phyloP scores from a whole-genome alignment of 768 basidiomycete genomes.

The Russula vinacea region DNA sequence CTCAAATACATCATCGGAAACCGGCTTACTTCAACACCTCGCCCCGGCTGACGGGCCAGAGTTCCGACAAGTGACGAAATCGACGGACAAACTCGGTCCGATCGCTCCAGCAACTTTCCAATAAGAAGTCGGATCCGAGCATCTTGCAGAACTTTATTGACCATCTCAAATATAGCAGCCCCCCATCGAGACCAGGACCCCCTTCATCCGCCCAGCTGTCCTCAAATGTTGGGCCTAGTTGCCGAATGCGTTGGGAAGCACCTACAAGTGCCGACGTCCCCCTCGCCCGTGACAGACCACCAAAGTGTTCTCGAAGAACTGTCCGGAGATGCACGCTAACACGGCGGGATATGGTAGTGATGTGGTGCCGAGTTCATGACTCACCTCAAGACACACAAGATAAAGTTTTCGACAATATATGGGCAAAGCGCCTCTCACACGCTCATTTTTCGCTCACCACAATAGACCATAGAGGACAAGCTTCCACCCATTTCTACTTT shows the following conservation, averaged over 20 bases:
- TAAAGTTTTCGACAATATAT: conserved; percentile 30
- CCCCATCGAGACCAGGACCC: conserved; percentile 48
- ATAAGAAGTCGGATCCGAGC: conserved; percentile 2
- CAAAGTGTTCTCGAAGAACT: conserved; percentile 67
- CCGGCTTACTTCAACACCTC: not conserved
- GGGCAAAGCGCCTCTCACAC: not conserved
- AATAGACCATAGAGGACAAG: conserved; percentile 63
- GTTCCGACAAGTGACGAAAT: conserved; percentile 3
- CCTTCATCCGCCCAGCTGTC: conserved; percentile 39
- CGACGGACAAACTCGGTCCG: conserved; percentile 8
- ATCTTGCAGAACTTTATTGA: not conserved
- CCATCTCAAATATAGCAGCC: conserved; percentile 24
- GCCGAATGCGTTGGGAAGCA: conserved; percentile 56
- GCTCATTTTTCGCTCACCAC: not conserved
- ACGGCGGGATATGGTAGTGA: conserved; percentile 60
- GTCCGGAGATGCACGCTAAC: conserved; percentile 64
- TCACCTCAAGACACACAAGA: conserved; percentile 86
- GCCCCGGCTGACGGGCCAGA: conserved; percentile 6
- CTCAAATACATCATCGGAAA: conserved; percentile 16
- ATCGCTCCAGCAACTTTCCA: not conserved
- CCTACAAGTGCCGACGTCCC: conserved; percentile 62
- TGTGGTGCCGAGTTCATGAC: conserved; percentile 75
- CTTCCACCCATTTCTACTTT: conserved; percentile 62
- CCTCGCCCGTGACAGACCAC: conserved; percentile 75
- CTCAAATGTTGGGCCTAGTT: conserved; percentile 49